These are phyloP conservation scores for Xylaria sp. DNA, from an alignment of 2,329 filamentous ascomycete genomes.

Conservation along the genomic window DNA sequence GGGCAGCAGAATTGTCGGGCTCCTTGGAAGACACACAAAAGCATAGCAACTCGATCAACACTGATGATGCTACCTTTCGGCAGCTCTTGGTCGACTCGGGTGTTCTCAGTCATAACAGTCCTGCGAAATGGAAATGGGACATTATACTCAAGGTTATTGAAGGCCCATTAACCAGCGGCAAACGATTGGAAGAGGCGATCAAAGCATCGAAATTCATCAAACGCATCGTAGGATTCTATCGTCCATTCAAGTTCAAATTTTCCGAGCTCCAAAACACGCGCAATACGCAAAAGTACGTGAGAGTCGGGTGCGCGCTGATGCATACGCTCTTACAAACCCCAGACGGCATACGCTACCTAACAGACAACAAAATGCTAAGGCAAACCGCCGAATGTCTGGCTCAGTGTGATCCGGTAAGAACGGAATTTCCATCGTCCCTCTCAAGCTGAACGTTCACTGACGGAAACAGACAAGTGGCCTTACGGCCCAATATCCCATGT, in stretches of 20 bases:
- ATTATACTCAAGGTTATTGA: conserved; percentile 89
- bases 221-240: conserved; percentile 89
- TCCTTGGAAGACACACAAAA: conserved; percentile 64
- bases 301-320: conserved; percentile 86
- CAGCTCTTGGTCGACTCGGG: conserved; percentile 76
- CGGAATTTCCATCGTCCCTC: background rate
- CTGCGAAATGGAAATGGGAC: conserved; percentile 97
- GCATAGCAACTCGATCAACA: conserved; percentile 53
- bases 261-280: conserved; percentile 89
- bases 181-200: conserved; percentile 90
- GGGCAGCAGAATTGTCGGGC: conserved; percentile 54
- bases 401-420: conserved; percentile 83
- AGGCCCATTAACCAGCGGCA: conserved; percentile 87
- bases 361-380: conserved; percentile 89
- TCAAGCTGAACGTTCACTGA: conserved; percentile 25
- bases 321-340: conserved; percentile 83
- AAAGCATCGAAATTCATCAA: conserved; percentile 97
- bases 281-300: conserved; percentile 91
- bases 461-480: conserved; percentile 65
- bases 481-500: conserved; percentile 85
- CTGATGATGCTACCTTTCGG: conserved; percentile 67
- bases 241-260: conserved; percentile 96
- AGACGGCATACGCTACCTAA: conserved; percentile 83
- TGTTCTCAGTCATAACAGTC: conserved; percentile 88
- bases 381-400: conserved; percentile 96